phyloP scores from a whole-genome alignment of 2,329 filamentous ascomycete species.

The Dactylellina sp. region DNA sequence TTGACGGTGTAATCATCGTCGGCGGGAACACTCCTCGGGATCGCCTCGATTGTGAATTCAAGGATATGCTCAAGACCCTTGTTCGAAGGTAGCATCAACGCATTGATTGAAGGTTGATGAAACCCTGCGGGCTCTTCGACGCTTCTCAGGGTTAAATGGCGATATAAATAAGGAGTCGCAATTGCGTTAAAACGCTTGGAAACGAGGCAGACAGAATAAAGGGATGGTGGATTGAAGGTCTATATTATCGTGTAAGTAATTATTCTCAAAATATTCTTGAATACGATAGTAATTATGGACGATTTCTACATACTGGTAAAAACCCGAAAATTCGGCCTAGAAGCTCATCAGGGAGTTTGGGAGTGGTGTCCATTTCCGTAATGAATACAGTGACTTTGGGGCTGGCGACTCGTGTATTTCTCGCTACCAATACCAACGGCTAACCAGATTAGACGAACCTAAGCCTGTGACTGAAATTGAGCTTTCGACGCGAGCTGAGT shows the following conservation, averaged over 20 bases:
- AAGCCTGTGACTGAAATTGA: too few species aligned
- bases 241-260: not conserved
- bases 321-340: conserved; percentile 4
- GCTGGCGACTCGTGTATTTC: not conserved
- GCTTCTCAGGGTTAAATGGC: not conserved
- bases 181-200: not conserved
- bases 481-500: too few species aligned
- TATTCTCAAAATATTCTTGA: not conserved
- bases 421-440: not conserved
- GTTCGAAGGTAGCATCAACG: not conserved
- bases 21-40: not conserved
- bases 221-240: not conserved
- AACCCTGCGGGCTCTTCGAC: not conserved
- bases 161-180: not conserved
- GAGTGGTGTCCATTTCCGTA: not conserved
- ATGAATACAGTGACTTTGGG: too few species aligned
- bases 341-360: conserved; percentile 5
- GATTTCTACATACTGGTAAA: not conserved
- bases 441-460: not conserved
- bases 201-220: not conserved
- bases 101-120: conserved; percentile 4
- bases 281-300: not conserved
- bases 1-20: conserved; percentile 7
- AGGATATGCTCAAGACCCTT: not conserved
- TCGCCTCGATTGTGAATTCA: not conserved